Conservation (phyloP, 108 stramenopile species). For the Aurantiochytrium sp. region DNA sequence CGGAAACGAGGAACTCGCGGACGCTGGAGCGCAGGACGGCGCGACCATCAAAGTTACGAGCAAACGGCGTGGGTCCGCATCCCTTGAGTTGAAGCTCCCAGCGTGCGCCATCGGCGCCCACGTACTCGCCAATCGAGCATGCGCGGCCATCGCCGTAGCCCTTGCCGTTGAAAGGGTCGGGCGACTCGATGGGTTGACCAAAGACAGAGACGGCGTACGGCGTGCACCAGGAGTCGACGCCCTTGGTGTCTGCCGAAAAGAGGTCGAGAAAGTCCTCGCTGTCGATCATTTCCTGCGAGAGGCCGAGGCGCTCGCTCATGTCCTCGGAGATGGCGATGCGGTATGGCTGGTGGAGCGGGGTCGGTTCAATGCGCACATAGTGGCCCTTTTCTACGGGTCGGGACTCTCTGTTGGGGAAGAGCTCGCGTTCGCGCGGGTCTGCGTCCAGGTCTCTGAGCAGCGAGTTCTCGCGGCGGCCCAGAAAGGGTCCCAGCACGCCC, state of each 20-base stretch:
- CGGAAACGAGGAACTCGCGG: conserved; percentile 83
- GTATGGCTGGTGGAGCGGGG: neutral
- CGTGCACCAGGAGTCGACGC: conserved; percentile 61
- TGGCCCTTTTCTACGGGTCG: neutral
- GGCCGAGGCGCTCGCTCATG: neutral
- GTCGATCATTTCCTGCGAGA: neutral
- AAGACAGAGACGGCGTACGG: conserved; percentile 76
- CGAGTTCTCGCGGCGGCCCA: neutral
- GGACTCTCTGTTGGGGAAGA: neutral
- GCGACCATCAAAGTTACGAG: conserved; percentile 85
- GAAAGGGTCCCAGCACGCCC: neutral
- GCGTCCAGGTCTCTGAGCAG: neutral
- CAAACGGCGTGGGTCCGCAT: conserved; percentile 85
- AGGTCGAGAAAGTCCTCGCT: neutral
- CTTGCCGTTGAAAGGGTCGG: conserved; percentile 72
- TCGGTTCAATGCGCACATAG: conserved; percentile 8
- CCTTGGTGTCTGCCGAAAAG: conserved; percentile 53
- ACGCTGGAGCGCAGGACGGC: conserved; percentile 83
- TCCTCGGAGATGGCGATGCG: neutral
- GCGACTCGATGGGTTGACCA: conserved; percentile 62
- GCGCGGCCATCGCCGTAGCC: conserved; percentile 82
- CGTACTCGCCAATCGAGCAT: conserved; percentile 63
- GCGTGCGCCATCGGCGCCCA: conserved; percentile 12
- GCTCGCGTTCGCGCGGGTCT: neutral
- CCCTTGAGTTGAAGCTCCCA: conserved; percentile 95